These are phyloP conservation scores for Sanghuangporus sanghuang DNA, from an alignment of 1,284 basidiomycete species.

Conservation along the genomic window DNA sequence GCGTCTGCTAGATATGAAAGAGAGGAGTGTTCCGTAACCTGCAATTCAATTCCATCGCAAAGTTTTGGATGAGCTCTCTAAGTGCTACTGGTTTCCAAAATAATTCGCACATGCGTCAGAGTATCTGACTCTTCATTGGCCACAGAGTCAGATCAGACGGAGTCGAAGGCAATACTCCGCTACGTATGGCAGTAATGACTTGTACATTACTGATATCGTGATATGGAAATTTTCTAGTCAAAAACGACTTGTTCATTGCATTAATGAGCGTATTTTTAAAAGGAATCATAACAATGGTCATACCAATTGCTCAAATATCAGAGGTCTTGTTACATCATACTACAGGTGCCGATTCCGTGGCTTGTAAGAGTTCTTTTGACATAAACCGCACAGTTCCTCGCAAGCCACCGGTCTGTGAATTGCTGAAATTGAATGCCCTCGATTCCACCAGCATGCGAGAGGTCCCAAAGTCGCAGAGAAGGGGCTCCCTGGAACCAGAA, in stretches of 20 bases:
- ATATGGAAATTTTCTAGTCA: neutral
- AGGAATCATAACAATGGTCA: neutral
- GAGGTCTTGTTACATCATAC: neutral
- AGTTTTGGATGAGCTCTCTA: too few relatives aligned
- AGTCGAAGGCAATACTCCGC: too few relatives aligned
- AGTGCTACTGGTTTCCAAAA: too few relatives aligned
- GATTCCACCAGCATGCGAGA: neutral
- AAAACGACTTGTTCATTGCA: neutral
- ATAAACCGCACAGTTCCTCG: neutral
- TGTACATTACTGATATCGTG: neutral
- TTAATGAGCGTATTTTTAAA: neutral
- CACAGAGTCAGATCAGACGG: too few relatives aligned
- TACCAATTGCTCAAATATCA: slow-evolving; percentile 5
- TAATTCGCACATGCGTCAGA: too few relatives aligned
- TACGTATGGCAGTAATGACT: neutral
- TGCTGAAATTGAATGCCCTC: neutral
- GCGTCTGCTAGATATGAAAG: too few relatives aligned
- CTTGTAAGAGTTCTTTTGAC: neutral
- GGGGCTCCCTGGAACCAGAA: neutral
- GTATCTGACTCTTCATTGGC: too few relatives aligned
- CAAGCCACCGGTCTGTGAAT: neutral
- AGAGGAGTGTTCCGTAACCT: too few relatives aligned
- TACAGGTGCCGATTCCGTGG: neutral
- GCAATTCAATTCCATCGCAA: too few relatives aligned
- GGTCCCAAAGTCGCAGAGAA: slow-evolving; percentile 5